phyloP scores from a whole-genome alignment of 257 asterid species.

The Linaria vulgaris region DNA sequence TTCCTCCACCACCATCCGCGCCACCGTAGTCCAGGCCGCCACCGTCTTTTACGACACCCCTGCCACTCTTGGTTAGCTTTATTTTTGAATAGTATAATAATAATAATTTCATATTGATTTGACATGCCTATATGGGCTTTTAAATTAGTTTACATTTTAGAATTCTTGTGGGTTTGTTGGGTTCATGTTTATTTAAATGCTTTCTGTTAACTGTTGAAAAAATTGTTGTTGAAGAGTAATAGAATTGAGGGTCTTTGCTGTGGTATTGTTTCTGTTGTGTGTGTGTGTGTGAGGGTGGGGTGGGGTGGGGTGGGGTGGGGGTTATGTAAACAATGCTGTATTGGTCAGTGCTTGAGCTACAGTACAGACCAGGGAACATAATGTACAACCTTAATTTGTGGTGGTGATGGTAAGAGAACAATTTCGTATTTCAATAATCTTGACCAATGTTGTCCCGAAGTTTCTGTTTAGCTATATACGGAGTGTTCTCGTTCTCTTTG shows the following conservation, averaged over 20 bases:
- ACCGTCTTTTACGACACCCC: constrained; percentile 93
- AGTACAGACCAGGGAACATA: neutral
- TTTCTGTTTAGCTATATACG: too few species aligned
- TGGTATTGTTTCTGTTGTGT: too few species aligned
- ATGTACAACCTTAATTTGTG: neutral
- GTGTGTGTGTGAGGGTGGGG: too few species aligned
- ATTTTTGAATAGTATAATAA: too few species aligned
- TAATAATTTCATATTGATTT: too few species aligned
- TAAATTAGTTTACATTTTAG: neutral
- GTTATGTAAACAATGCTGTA: neutral
- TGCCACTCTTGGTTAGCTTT: constrained; percentile 73
- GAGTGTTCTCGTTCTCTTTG: neutral
- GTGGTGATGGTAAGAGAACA: neutral
- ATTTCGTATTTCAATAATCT: neutral
- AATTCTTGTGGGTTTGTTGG: neutral
- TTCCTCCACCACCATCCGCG: constrained; percentile 66
- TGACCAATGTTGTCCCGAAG: neutral
- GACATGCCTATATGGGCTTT: too few species aligned
- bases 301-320: too few species aligned
- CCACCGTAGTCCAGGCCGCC: constrained; percentile 92
- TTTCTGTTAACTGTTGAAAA: too few species aligned
- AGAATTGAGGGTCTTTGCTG: too few species aligned
- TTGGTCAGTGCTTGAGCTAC: constrained; percentile 6
- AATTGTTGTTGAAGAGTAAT: too few species aligned
- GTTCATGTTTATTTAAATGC: too few species aligned